Evolutionary conservation across 441 rosid species (phyloP), one percentile per base, ranked within the genome.

Genomic region (Cnidoscolus chayamansa): DNA sequence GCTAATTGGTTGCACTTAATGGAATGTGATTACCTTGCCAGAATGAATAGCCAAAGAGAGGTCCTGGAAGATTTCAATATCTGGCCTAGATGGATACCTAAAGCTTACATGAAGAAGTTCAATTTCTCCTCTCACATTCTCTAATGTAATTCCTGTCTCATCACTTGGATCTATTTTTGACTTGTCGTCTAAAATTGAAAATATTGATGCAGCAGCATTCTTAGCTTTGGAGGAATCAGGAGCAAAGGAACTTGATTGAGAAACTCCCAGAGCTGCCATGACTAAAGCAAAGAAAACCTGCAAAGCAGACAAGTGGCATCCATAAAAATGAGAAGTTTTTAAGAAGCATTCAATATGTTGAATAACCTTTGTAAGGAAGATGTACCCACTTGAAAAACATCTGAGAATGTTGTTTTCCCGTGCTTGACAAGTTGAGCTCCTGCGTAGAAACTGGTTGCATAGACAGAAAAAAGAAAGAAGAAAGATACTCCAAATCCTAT

Each of bases 201-300:
- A 90, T 32, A 91, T 76, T 0, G 97, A 88, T 74, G 93, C 83
- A 43, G 85, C 88, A 0, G 91, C 84, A 47, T 49, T 53, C 78
- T 78, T 85, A 45, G 92, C 90, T 70, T 87, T 88, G 59, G 69
- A 55, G 1, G 92, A 76, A 72, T 88, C 86, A 4, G 91, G 82
- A 37, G 83, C 85, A 1, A 88, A 54, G 67, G 89, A 78, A 78
- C 87, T 84, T 13, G 91, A 79, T 70, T 87, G 93, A 45, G 92
- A 83, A 50, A 91, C 77, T 43, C 86, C 83, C 0, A 84, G 43
- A 10, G 92, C 89, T 43, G 89, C 79, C 86, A 84, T 70, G 19
- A 84, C 78, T 50, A 89, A 73, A 57, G 87, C 84, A 71, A 91
- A 88, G 81, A 89, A 86, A 37, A 87, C 90, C 92, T 90, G 86